These are phyloP conservation scores for Dryas octopetala DNA, from an alignment of 306 rosid species.

Conservation along the genomic window DNA sequence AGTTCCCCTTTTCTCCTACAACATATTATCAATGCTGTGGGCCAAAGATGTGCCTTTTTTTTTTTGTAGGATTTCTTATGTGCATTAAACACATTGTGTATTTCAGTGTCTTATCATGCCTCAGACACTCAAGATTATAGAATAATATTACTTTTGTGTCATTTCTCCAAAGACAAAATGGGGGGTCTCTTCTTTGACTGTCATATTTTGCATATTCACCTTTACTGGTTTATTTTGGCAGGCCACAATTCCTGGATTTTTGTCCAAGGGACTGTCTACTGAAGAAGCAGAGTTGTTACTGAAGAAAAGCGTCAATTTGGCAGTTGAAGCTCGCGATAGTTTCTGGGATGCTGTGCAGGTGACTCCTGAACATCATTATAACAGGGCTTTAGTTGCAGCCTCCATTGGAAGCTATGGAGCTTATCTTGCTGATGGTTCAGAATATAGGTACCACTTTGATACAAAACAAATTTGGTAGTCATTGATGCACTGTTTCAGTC, in stretches of 20 bases:
- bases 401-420: conserved; percentile 96
- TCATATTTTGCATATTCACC: too few relatives aligned
- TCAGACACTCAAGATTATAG: too few relatives aligned
- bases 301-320: conserved; percentile 68
- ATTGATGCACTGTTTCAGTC: too few relatives aligned
- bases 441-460: conserved; percentile 56
- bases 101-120: too few relatives aligned
- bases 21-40: background rate
- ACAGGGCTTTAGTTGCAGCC: conserved; percentile 79
- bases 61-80: background rate
- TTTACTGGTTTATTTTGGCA: conserved; percentile 12
- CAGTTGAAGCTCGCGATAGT: conserved; percentile 77
- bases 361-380: conserved; percentile 45
- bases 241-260: conserved; percentile 82
- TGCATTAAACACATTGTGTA: background rate
- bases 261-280: conserved; percentile 62
- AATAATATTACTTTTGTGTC: too few relatives aligned
- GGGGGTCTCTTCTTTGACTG: background rate
- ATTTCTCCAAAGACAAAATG: background rate
- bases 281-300: conserved; percentile 69
- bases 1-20: background rate
- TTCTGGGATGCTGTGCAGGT: conserved; percentile 56
- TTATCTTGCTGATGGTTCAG: conserved; percentile 96
- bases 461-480: conserved; percentile 1
- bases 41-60: background rate